Percentiles rank a stretch among this genome's conserved stretches.
Evolutionary conservation across 768 basidiomycete genomes (phyloP).

Genomic region (Tubosaeta sp.): DNA sequence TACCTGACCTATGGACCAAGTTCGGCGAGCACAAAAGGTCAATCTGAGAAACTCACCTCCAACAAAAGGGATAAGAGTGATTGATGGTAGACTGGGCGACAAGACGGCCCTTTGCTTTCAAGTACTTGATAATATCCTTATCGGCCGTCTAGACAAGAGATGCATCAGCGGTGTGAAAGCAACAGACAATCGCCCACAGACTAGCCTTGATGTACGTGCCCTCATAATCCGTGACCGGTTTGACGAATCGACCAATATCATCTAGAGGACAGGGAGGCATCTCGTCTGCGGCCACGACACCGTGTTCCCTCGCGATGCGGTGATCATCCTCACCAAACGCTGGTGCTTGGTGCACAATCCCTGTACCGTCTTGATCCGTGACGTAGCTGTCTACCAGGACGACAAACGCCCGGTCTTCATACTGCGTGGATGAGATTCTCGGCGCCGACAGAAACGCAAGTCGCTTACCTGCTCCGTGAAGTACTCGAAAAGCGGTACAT

Average conservation of each 20-base stretch:
- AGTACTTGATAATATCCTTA: constrained; percentile 84
- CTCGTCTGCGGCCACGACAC: constrained; percentile 80
- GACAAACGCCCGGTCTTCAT: constrained; percentile 84
- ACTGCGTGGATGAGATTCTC: constrained; percentile 45
- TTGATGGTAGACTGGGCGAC: constrained; percentile 82
- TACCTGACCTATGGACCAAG: constrained; percentile 63
- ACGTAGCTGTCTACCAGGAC: constrained; percentile 92
- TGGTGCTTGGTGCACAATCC: constrained; percentile 98
- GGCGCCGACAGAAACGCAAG: neutral
- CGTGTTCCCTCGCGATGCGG: constrained; percentile 82
- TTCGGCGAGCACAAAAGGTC: neutral
- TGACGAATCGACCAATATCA: constrained; percentile 82
- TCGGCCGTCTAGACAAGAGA: constrained; percentile 70
- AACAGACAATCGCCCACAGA: neutral
- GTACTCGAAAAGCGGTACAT: constrained; percentile 93
- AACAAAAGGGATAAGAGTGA: constrained; percentile 97
- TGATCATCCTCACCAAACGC: constrained; percentile 99
- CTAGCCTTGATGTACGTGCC: constrained; percentile 87
- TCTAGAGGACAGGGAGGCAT: constrained; percentile 97
- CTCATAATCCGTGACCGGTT: constrained; percentile 83
- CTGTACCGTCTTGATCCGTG: constrained; percentile 89
- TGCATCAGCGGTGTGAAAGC: neutral
- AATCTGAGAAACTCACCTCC: constrained; percentile 55
- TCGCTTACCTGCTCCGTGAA: constrained; percentile 83
- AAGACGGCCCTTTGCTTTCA: constrained; percentile 84